Percentiles rank a stretch among this genome's conserved stretches.
These are phyloP conservation scores for Pyronema omphalodes DNA, from an alignment of 495 filamentous ascomycete genomes.

Conservation along the genomic window DNA sequence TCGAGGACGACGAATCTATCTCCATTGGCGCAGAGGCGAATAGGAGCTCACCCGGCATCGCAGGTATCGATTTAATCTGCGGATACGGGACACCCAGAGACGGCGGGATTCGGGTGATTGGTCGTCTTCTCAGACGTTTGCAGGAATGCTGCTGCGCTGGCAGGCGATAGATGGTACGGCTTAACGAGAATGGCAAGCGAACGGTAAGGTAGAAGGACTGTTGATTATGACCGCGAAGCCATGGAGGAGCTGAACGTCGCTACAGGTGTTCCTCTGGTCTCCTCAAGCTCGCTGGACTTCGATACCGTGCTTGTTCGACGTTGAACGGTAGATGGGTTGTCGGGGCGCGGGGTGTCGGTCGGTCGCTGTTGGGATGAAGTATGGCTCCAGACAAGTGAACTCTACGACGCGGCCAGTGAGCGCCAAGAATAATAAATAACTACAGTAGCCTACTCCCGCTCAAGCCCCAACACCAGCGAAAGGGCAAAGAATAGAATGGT, in stretches of 20 bases:
- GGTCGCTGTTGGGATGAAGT: neutral
- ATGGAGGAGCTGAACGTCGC: neutral
- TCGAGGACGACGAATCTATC: constrained; percentile 15
- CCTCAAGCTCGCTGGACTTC: neutral
- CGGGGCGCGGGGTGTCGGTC: neutral
- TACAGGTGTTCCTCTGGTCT: neutral
- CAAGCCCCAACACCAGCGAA: neutral
- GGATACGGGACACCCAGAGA: neutral
- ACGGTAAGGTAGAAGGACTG: neutral
- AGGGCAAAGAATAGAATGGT: neutral
- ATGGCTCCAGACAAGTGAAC: neutral
- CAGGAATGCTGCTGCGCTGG: constrained; percentile 4
- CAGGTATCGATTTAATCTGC: neutral
- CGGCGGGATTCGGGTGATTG: neutral
- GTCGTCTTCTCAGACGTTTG: constrained; percentile 1
- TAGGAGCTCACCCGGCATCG: constrained; percentile 46
- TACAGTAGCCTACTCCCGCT: neutral
- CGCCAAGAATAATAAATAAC: neutral
- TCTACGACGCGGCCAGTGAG: neutral
- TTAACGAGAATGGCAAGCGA: neutral
- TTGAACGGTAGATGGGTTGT: neutral
- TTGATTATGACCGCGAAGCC: neutral
- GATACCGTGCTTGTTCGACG: neutral
- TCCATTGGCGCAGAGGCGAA: constrained; percentile 25
- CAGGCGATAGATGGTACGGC: neutral